Conservation (phyloP, 1,139 yeast genomes). For the Meyerozyma athensensis region DNA sequence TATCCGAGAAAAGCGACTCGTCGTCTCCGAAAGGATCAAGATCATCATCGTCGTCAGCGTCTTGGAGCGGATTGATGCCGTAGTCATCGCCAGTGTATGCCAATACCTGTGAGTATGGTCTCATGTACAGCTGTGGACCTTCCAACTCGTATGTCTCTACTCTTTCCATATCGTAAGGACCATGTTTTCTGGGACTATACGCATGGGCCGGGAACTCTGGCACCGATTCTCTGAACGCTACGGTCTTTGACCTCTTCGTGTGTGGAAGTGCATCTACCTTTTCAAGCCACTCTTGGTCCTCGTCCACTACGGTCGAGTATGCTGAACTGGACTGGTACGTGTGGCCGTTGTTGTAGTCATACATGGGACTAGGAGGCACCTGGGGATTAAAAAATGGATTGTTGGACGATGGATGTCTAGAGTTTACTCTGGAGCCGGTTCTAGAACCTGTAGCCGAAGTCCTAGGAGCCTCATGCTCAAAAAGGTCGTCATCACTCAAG, state of each 20-base stretch:
- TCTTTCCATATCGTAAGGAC: slow-evolving; percentile 20
- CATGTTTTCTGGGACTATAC: slow-evolving; percentile 25
- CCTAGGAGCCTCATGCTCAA: background rate
- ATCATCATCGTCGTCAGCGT: slow-evolving; percentile 35
- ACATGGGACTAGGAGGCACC: background rate
- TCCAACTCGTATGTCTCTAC: slow-evolving; percentile 20
- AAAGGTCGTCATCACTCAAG: slow-evolving; percentile 2
- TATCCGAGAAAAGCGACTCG: slow-evolving; percentile 40
- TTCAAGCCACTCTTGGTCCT: slow-evolving; percentile 3
- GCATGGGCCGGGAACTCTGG: slow-evolving; percentile 33
- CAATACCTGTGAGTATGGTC: slow-evolving; percentile 21
- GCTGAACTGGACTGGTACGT: slow-evolving; percentile 2
- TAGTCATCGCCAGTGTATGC: slow-evolving; percentile 39
- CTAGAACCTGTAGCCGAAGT: slow-evolving; percentile 1
- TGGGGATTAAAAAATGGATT: slow-evolving; percentile 3
- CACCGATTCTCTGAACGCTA: slow-evolving; percentile 31
- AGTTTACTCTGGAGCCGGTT: background rate
- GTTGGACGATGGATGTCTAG: slow-evolving; percentile 1
- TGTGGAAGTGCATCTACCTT: background rate
- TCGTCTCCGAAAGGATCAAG: slow-evolving; percentile 46
- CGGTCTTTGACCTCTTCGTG: slow-evolving; percentile 21
- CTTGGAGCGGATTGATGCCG: slow-evolving; percentile 38
- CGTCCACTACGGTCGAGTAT: slow-evolving; percentile 1
- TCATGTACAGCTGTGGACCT: slow-evolving; percentile 12
- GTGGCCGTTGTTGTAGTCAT: slow-evolving; percentile 1